Evolutionary conservation across 345 rosid genomes (phyloP), one percentile per base, ranked within the genome.

Genomic region (Nephelium lappaceum): DNA sequence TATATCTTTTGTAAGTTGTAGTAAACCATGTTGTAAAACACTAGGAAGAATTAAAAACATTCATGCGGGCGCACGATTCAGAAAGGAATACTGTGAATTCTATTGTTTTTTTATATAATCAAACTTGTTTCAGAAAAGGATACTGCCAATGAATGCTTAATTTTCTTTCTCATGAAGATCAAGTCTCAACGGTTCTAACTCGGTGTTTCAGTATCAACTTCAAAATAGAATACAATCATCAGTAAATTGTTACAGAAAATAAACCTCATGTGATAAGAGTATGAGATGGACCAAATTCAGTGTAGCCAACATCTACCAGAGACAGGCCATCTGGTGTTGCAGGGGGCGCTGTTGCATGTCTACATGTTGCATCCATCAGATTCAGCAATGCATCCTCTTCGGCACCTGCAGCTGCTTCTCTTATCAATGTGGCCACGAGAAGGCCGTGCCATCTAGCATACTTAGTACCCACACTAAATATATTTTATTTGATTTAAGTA

Each of bases 381-480:
- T 87, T 87, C 77, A 96, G 70, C 85, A 94, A 75, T 57, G 89
- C 92, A 79, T 92, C 93, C 25, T 91, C 87, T 69, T 92, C 91
- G 5, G 93, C 96, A 72, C 94, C 97, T 14, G 97, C 98, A 73
- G 92, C 98, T 76, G 97, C 99, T 87, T 96, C 99, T 70, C 98
- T 86, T 79, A 96, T 83, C 19, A 93, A 84, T 65, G 98, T 93
- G 16, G 98, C 97, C 69, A 94, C 98, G 42, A 93, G 94, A 75
- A 96, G n/a, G 98, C 47, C 95, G 90, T 57, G 93, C 98, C 97
- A 94, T 94, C 98, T 94, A 82, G 42, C 45, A 55, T 69, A 71
- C 11, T 23, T 25, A 47, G 64, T 71, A 16, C 19, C 45, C 78
- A 67, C 21, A 53, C 25, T 61, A 74, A 67, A 19, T 4, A 70